Conservation (phyloP, 2,329 filamentous ascomycete species). For the Diaporthe sp. region DNA sequence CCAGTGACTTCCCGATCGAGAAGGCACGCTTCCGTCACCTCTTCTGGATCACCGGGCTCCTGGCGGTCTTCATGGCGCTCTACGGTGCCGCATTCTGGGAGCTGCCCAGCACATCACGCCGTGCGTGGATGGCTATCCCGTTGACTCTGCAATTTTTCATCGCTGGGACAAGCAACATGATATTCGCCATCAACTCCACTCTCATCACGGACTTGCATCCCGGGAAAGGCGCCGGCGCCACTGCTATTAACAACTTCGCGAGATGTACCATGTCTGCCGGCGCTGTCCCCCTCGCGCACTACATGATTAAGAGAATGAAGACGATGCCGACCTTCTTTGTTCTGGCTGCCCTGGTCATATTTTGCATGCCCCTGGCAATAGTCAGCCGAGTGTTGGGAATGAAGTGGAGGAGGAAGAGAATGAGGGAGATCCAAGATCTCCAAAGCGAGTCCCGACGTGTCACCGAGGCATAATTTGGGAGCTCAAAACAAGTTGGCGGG, state of each 20-base stretch:
- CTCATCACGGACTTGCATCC: conserved; percentile 52
- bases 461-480: background rate
- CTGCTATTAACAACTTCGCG: conserved; percentile 52
- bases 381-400: background rate
- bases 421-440: too few relatives aligned
- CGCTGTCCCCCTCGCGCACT: conserved; percentile 44
- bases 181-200: conserved; percentile 53
- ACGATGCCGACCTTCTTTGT: conserved; percentile 36
- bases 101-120: conserved; percentile 15
- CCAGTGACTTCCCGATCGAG: conserved; percentile 23
- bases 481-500: too few relatives aligned
- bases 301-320: conserved; percentile 37
- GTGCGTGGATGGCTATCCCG: conserved; percentile 47
- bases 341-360: conserved; percentile 19
- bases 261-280: conserved; percentile 48
- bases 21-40: conserved; percentile 54
- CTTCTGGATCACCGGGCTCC: conserved; percentile 54
- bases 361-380: background rate
- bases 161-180: conserved; percentile 52
- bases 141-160: conserved; percentile 51
- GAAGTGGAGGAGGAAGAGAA: conserved; percentile 5
- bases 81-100: conserved; percentile 47
- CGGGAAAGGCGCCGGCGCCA: conserved; percentile 48
- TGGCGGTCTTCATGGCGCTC: conserved; percentile 50
- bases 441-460: background rate